A percentile compares a stretch with the other conserved stretches of the same genome.
Conservation (phyloP, 139 green algal species). For the Auxenochlorella pyrenoidosa region DNA sequence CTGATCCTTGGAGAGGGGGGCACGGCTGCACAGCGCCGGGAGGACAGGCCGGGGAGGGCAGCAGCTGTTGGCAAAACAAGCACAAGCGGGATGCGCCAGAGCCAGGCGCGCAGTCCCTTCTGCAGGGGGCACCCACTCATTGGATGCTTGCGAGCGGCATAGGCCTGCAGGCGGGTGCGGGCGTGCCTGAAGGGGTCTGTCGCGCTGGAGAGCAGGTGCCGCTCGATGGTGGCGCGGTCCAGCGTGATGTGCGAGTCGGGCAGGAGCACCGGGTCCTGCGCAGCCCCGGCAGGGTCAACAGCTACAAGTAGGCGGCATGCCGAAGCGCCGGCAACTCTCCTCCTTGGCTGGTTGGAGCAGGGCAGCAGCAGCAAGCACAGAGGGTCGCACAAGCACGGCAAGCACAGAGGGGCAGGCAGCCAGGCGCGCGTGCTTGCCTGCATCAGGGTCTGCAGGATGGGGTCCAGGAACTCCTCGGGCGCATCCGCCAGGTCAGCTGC, state of each 20-base stretch:
- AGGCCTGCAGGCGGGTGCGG: constrained; percentile 50
- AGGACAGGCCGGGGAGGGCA: not conserved
- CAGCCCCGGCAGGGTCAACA: no score
- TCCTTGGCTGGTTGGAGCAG: no score
- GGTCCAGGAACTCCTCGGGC: constrained; percentile 69
- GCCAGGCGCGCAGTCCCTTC: no score
- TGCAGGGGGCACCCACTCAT: no score
- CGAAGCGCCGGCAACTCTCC: no score
- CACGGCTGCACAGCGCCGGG: constrained; percentile 2
- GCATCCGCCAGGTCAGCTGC: not conserved
- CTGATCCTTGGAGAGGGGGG: constrained; percentile 15
- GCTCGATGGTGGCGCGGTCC: constrained; percentile 73
- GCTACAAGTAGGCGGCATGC: no score
- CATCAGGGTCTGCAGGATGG: constrained; percentile 56
- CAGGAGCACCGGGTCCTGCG: constrained; percentile 80
- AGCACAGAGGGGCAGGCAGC: no score
- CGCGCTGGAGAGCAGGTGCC: constrained; percentile 63
- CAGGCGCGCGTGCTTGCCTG: not conserved
- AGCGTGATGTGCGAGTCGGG: constrained; percentile 67
- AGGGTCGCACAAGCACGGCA: no score
- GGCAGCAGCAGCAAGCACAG: no score
- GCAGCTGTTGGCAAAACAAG: not conserved
- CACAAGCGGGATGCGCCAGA: no score
- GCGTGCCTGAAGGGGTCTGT: constrained; percentile 84
- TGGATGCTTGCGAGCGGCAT: no score